A percentile compares a stretch with the other conserved stretches of the same genome.
phyloP scores from a whole-genome alignment of 441 rosid genomes.

The Francoa sonchifolia region DNA sequence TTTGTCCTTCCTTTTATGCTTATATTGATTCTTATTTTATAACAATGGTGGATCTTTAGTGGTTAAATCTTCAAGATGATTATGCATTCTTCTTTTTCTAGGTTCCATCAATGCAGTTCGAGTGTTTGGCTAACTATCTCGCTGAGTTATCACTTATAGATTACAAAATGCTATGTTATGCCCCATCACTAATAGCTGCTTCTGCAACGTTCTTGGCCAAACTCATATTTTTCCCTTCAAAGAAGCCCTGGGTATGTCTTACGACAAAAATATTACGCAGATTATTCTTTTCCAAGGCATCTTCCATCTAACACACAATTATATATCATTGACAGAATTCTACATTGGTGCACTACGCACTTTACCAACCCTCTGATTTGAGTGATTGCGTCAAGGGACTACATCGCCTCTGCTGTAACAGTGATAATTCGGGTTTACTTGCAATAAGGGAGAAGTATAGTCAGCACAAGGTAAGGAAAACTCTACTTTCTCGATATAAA shows the following conservation, averaged over 20 bases:
- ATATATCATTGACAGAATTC: slow-evolving; percentile 30
- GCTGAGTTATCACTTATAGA: slow-evolving; percentile 71
- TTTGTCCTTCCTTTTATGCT: background rate
- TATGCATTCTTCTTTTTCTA: slow-evolving; percentile 14
- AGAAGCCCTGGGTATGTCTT: slow-evolving; percentile 61
- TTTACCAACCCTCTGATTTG: slow-evolving; percentile 53
- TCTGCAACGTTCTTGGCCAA: slow-evolving; percentile 76
- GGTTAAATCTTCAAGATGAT: no score
- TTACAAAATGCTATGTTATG: slow-evolving; percentile 55
- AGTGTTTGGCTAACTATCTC: slow-evolving; percentile 67
- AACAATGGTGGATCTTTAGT: no score
- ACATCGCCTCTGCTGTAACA: slow-evolving; percentile 40
- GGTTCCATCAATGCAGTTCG: slow-evolving; percentile 65
- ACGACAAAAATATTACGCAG: background rate
- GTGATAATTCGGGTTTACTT: slow-evolving; percentile 38
- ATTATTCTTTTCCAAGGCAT: background rate
- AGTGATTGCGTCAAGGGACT: slow-evolving; percentile 57
- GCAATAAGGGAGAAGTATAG: slow-evolving; percentile 85
- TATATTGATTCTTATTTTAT: no score
- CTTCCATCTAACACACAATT: background rate
- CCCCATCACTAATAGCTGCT: slow-evolving; percentile 80
- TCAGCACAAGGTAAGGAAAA: slow-evolving; percentile 58
- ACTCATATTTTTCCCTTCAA: slow-evolving; percentile 53
- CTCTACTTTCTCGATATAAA: background rate
- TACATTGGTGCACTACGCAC: slow-evolving; percentile 77